phyloP scores from a whole-genome alignment of 805 yeast genomes.

The Saccharomycopsis babjevae region DNA sequence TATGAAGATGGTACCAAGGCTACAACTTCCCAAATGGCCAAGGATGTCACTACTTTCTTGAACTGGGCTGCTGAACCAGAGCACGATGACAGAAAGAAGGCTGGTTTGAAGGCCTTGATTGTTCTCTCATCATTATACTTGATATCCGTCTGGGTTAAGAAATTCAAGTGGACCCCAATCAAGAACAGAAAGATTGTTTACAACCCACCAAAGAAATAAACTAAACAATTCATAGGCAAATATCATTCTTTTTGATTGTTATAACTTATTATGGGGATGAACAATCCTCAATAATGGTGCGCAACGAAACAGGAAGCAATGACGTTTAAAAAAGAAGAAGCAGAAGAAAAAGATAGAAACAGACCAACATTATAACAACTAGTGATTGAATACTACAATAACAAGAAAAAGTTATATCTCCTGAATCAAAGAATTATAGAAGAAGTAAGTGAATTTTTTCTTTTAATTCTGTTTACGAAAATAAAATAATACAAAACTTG shows the following conservation, averaged over 20 bases:
- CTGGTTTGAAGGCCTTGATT: slow-evolving; percentile 87
- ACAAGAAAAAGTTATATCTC: neutral
- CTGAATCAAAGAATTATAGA: neutral
- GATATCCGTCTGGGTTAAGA: slow-evolving; percentile 83
- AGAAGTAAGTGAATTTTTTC: neutral
- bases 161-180: slow-evolving; percentile 95
- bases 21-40: slow-evolving; percentile 97
- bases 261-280: too few relatives aligned
- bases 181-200: slow-evolving; percentile 90
- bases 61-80: slow-evolving; percentile 99
- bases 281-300: too few relatives aligned
- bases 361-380: neutral
- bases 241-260: neutral
- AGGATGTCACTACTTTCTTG: slow-evolving; percentile 91
- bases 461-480: neutral
- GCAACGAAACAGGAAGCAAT: neutral
- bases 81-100: slow-evolving; percentile 94
- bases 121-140: slow-evolving; percentile 71
- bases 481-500: neutral
- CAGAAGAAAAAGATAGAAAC: neutral
- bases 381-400: neutral
- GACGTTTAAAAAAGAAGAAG: neutral
- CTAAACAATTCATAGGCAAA: neutral
- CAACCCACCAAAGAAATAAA: slow-evolving; percentile 73
- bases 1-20: slow-evolving; percentile 99